Evolutionary conservation across 331 rosid species (phyloP).

Genomic region (Stylosanthes scabra): DNA sequence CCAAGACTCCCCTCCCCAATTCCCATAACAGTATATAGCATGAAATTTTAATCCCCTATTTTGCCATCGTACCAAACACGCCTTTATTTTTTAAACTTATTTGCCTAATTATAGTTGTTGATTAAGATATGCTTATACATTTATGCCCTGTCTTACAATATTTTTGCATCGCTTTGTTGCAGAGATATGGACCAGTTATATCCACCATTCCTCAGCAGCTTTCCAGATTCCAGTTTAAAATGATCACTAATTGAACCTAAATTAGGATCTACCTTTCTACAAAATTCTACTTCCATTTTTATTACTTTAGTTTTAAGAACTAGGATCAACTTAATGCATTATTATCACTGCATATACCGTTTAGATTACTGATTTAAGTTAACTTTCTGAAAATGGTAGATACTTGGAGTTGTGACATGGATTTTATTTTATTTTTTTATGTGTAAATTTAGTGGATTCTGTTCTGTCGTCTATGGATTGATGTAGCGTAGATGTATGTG

Average conservation of each 20-base stretch:
- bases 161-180: slow-evolving; percentile 38
- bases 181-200: slow-evolving; percentile 99
- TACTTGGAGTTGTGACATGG: slow-evolving; percentile 10
- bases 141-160: slow-evolving; percentile 11
- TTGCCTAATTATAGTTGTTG: slow-evolving; percentile 7
- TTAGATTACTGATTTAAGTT: slow-evolving; percentile 31
- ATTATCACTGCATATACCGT: slow-evolving; percentile 35
- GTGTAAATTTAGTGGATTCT: slow-evolving; percentile 28
- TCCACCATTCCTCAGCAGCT: slow-evolving; percentile 99
- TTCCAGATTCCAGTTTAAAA: slow-evolving; percentile 97
- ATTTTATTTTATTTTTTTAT: slow-evolving; percentile 11
- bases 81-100: not conserved
- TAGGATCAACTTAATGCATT: slow-evolving; percentile 14
- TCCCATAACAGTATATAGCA: no score
- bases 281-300: slow-evolving; percentile 24
- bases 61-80: no score
- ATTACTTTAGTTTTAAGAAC: slow-evolving; percentile 19
- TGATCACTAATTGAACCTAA: slow-evolving; percentile 76
- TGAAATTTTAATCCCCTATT: no score
- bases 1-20: no score
- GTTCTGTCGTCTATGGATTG: slow-evolving; percentile 8
- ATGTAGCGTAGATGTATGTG: slow-evolving; percentile 16
- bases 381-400: slow-evolving; percentile 26
- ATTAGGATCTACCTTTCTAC: slow-evolving; percentile 32
- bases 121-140: slow-evolving; percentile 13